A percentile compares a stretch with the other conserved stretches of the same genome.
Evolutionary conservation across 345 rosid genomes (phyloP).

Genomic region (Odontarrhena argentea): DNA sequence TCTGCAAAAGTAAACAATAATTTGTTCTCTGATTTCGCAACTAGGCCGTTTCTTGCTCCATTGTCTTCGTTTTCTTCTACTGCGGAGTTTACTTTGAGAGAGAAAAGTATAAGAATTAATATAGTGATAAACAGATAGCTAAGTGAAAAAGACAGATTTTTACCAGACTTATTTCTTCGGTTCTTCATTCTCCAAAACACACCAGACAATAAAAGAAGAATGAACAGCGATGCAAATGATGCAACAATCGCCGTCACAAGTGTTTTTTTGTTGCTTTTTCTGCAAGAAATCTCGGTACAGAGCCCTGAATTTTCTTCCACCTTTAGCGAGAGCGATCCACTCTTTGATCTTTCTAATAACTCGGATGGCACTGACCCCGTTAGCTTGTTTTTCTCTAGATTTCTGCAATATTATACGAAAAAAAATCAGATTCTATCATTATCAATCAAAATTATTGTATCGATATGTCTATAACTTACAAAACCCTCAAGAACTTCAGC

Average conservation of each 20-base stretch:
- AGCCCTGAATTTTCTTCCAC: conserved; percentile 19
- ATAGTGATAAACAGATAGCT: not conserved
- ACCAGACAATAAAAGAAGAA: conserved; percentile 16
- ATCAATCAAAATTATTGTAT: not conserved
- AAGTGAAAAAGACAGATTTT: not conserved
- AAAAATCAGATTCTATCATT: not conserved
- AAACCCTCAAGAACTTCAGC: conserved; percentile 44
- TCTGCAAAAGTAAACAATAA: conserved; percentile 39
- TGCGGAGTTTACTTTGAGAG: conserved; percentile 17
- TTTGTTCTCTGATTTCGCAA: conserved; percentile 21
- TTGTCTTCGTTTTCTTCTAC: conserved; percentile 20
- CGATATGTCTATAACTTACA: conserved; percentile 48
- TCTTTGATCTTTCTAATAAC: conserved; percentile 40
- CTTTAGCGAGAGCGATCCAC: conserved; percentile 40
- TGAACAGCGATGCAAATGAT: conserved; percentile 26
- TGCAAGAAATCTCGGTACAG: conserved; percentile 24
- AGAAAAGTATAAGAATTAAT: not conserved
- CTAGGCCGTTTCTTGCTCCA: not conserved
- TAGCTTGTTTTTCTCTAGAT: conserved; percentile 46
- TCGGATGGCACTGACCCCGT: conserved; percentile 46
- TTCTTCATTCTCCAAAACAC: conserved; percentile 30
- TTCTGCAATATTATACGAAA: conserved; percentile 33
- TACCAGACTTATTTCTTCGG: conserved; percentile 32
- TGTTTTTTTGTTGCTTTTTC: conserved; percentile 24
- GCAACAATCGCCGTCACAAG: conserved; percentile 33